Base-by-base conservation (phyloP, 2,329 filamentous ascomycete genomes). In the Didymella glomerata region DNA sequence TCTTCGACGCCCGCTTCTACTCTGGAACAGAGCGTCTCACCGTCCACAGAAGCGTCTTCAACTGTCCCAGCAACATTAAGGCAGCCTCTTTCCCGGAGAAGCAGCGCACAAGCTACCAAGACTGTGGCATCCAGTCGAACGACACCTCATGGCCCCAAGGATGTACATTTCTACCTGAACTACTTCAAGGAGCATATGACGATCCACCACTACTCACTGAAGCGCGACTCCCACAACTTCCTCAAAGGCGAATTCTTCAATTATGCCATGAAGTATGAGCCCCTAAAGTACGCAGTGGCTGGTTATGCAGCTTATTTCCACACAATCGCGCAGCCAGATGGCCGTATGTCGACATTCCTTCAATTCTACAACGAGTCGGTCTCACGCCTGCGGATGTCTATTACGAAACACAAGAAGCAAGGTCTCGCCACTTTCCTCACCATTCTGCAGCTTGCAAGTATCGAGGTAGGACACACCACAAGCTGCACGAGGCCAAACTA, bases 351-450 rank as follows among this genome's bases (percentile, higher is more conserved):
- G 61, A 88, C 90, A 51, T 98, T 98, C 68, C 82, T 98, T 27
- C 86, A 88, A 57, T 97, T 96, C 71, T 97, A 98, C 80, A 93
- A 97, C 76, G 90, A 88, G 72, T 93, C 94, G 10, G 90, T 99
- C 27, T 89, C 86, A 1, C 80, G 92, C 25, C 83, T 99, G 18
- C 83, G 96, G 9, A 83, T 84, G 32, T 89, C 88, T 4, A 80
- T 98, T 18, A 87, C 88, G 62, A 88, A 85, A 53, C 88, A 87
- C 57, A 88, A 92, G 63, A 86, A 86, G 60, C 88, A 91, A 64
- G 90, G 81, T 32, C 83, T 93, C 48, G 86, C 89, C 7, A 97
- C 90, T 0, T 81, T 98, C 30, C 76, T 97, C 60, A 96, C 94
- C 0, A 93, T 98, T 20, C 80, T 99, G 41, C 93, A 98, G 70